Percentiles rank a stretch among this genome's conserved stretches.
Conservation (phyloP, 2,329 filamentous ascomycete species). For the Tolypocladium pustulatum region DNA sequence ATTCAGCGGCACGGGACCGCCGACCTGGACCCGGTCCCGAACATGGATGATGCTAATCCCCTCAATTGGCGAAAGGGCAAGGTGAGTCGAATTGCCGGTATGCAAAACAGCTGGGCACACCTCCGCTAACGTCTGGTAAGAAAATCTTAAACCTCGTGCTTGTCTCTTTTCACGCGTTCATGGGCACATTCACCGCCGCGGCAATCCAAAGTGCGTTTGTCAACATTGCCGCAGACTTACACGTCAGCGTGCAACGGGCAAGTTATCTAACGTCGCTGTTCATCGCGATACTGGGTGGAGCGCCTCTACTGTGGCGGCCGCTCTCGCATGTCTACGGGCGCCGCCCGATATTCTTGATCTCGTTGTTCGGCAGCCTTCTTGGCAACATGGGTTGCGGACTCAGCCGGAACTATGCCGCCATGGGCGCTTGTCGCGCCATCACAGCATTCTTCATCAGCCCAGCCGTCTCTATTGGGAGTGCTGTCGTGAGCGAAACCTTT, state of each 20-base stretch:
- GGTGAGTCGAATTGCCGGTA: background rate
- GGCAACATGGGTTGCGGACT: conserved; percentile 43
- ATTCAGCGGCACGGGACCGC: conserved; percentile 4
- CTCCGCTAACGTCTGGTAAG: conserved; percentile 15
- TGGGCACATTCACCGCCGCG: conserved; percentile 44
- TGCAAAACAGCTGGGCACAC: background rate
- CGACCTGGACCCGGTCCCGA: conserved; percentile 6
- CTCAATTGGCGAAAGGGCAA: conserved; percentile 8
- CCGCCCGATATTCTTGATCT: conserved; percentile 40
- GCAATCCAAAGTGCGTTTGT: conserved; percentile 44
- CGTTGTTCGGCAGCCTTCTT: conserved; percentile 30
- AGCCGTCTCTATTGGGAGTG: conserved; percentile 20
- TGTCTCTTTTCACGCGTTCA: conserved; percentile 46
- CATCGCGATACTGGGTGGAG: conserved; percentile 9
- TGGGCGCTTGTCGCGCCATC: conserved; percentile 38
- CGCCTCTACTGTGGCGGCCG: conserved; percentile 43
- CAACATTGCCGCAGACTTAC: conserved; percentile 38
- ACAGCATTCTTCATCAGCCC: conserved; percentile 44
- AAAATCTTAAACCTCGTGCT: conserved; percentile 41
- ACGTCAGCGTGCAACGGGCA: conserved; percentile 33
- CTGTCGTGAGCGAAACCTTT: conserved; percentile 9
- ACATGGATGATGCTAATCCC: conserved; percentile 6
- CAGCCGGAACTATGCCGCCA: conserved; percentile 33
- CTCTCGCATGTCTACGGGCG: conserved; percentile 43
- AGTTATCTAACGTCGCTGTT: conserved; percentile 35